Base-by-base conservation (phyloP, 2,329 filamentous ascomycete species). In the Aspergillus sp. region DNA sequence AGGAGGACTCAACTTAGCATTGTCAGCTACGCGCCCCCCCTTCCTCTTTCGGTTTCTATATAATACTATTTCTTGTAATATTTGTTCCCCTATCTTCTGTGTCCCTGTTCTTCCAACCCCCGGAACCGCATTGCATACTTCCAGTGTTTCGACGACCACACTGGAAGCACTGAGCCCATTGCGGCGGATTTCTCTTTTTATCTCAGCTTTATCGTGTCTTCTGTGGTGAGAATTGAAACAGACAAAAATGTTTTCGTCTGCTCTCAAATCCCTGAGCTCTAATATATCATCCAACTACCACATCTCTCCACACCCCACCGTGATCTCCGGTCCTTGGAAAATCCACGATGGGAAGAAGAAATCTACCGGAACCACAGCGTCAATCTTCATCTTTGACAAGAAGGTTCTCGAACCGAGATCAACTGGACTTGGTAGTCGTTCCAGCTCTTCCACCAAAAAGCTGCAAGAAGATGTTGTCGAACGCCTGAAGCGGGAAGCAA, bases 281-380 rank as follows among this genome's bases (percentile, higher is more conserved):
- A 96, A 97, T 79, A 98, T 99, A 79, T 88, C 88, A 61, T 88
- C 90, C 73, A 96, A 96, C 80, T 99, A 99, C 78, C 87, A 90
- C 68, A 83, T 98, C 66, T 89, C 91, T 21, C 83, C 88, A 25
- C 87, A 86, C 61, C 86, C 90, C 10, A 89, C 87, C n/a, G 90
- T 92, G 54, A 87, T 87, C 55, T 91, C 93, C 15, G 95, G 95
- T 17, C 91, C 93, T 60, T 99, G 95, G 95, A 96, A 92, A 81
- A 95, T 99, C 71, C 94, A 94, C 83, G 93, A 97, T 80, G 93
- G 91, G 61, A 98, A 96, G 82, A 96, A 96, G 80, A 98, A 97
- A 79, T 92, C 90, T 30, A 96, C 92, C 0, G 91, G 91, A 66
- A 96, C 95, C 75, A 77, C 88, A 7, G 95, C 89, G 58, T 97